Base-by-base conservation (phyloP, 2,329 filamentous ascomycete genomes). In the Myriosclerotinia scirpicola region DNA sequence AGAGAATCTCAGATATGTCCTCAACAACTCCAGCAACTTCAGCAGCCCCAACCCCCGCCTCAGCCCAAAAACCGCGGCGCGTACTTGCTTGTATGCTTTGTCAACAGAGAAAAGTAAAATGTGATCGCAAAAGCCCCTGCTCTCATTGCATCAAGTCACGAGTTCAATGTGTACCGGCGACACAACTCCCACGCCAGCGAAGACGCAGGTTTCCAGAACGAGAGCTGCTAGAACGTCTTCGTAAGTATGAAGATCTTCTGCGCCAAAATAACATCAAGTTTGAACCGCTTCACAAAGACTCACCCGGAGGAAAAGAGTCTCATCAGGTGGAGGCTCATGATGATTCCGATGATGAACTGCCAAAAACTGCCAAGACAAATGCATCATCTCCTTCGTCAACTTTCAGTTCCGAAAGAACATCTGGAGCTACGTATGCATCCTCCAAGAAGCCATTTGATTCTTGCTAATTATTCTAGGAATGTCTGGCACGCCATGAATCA, bases 51-150 rank as follows among this genome's bases (percentile, higher is more conserved):
- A 50, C 30, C 44, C n/a, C 15, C 56, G 38, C 44, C 44, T 36
- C 42, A 48, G 17, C 58, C 44, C 30, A 54, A 7, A 73, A 70
- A 58, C 66, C 69, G 64, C 69, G 70, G 48, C 68, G 73, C 40
- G 69, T 73, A 15, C 79, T 83, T 42, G 80, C 84, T 0, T 94
- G 91, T 73, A 82, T 91, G 17, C 81, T 88, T 26, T 94, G 91
- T 74, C 90, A 93, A 75, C 89, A 90, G 75, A 86, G 89, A 68
- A 92, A 92, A 76, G 84, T 92, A 53, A 87, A 87, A 68, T 92
- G 90, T 77, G 87, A 92, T 77, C 89, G 89, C 77, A 85, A 83
- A 71, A 87, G 87, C 77, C 90, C 90, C 20, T 92, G 90, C 74
- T 81, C 84, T 72, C 89, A 89, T 77, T 92, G 90, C 74, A 80